A percentile compares a stretch with the other conserved stretches of the same genome.
phyloP scores from a whole-genome alignment of 768 basidiomycete genomes.

The Pulveroboletus sp. region DNA sequence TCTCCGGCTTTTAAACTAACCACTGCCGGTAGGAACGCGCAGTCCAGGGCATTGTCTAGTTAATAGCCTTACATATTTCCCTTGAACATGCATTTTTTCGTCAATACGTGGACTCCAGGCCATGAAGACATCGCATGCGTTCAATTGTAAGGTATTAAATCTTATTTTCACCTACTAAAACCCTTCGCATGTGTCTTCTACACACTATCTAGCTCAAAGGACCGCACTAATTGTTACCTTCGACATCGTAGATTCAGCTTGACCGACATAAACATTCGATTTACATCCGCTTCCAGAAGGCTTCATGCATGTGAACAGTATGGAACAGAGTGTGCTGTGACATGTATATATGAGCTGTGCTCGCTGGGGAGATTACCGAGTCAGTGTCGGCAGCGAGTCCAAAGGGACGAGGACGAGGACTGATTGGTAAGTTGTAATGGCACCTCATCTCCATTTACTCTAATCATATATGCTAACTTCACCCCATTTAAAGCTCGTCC shows the following conservation, averaged over 20 bases:
- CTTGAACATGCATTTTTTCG: conserved; percentile 68
- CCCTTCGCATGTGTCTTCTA: not conserved
- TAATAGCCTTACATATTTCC: conserved; percentile 76
- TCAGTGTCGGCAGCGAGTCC: conserved; percentile 42
- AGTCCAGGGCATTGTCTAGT: conserved; percentile 58
- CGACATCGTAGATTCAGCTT: conserved; percentile 73
- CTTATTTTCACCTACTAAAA: no score
- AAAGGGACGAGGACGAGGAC: conserved; percentile 46
- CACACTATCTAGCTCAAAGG: not conserved
- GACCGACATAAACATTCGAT: conserved; percentile 84
- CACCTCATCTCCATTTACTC: not conserved
- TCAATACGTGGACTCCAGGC: conserved; percentile 96
- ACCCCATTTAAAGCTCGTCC: conserved; percentile 80
- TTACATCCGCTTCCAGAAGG: conserved; percentile 61
- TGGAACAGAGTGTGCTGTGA: conserved; percentile 1
- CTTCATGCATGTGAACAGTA: conserved; percentile 92
- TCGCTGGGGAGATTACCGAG: conserved; percentile 51
- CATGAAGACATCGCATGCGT: conserved; percentile 84
- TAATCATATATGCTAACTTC: not conserved
- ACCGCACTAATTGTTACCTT: conserved; percentile 6
- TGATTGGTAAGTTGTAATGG: conserved; percentile 53
- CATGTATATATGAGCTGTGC: conserved; percentile 59
- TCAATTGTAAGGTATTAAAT: conserved; percentile 58
- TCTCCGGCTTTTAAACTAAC: no score
- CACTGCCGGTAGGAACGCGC: conserved; percentile 68